Evolutionary conservation across 208 protist genomes (phyloP), one percentile per base, ranked within the genome.

Genomic region (Trichomonas vaginalis): DNA sequence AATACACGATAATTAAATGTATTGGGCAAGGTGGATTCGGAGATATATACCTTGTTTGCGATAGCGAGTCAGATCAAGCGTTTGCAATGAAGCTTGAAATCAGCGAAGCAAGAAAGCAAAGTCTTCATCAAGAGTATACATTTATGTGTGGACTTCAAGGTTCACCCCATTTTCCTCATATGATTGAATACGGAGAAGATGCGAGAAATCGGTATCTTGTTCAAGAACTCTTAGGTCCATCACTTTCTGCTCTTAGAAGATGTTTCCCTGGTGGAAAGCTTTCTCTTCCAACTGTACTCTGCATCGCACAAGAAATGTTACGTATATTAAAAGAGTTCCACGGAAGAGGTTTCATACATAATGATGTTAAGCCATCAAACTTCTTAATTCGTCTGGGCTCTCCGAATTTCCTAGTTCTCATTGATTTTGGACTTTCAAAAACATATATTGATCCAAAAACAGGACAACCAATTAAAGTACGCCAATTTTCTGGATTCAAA

Each of bases 371-470:
- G 15, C 86, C 86, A 37, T 14, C 15, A 10, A 92, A 92, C 15
- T 92, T 51, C 45, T 27, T 92, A 0, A 39, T 92, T 51, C 86
- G 35, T 3, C 86, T 15, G 0, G 14, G n/a, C 6, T 27, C 12
- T 35, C 27, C 40, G 12, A 39, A 23, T 92, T 45, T 23, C 17
- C 86, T 92, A 35, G 40, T 48, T 92, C 27, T 92, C 1, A 92
- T 92, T n/a, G 86, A 92, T 39, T 92, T 92, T 47, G 86, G 86
- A 6, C 86, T 92, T 51, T 48, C n/a, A 15, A 92, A 92, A 92
- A 48, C 10, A 8, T 42, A 56, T 47, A 92, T 92, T 15, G 86
- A 92, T 92, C 86, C 86, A 32, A 14, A 35, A n/a, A 92, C 86
- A 56, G 35, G 35, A 9, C 12, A 92, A 32, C 86, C 86, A 51